Evolutionary conservation across 1,139 yeast species (phyloP), one percentile per base, ranked within the genome.

Genomic region (Nakaseomyces nivariensis): DNA sequence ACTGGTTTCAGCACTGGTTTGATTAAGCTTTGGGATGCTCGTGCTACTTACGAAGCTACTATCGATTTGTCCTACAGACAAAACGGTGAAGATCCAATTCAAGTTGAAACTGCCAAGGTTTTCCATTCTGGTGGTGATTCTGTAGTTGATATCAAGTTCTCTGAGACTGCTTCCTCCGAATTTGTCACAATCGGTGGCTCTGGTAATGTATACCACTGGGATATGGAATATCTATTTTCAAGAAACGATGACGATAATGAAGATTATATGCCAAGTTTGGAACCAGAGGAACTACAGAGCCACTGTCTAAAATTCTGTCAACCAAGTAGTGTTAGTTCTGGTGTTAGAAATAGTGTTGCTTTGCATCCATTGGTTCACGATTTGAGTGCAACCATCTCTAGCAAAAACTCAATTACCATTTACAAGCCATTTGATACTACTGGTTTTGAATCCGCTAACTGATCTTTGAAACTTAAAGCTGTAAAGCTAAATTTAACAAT

Each of bases 141-240:
- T 5, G 67, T 64, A 5, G 62, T 56, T 3, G 67, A 63, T 48
- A 56, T 64, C 24, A 58, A 57, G 51, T 63, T 64, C 46, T 58
- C 64, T 1, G 52, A 54, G 44, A 60, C 60, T 11, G 56, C 61
- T 4, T 59, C 68, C 3, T 56, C 63, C 2, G 62, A 61, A 46
- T 59, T 64, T 43, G 46, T 64, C 13, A 59, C 67, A 5, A 63
- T 64, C 11, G 67, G 68, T 37, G 59, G 58, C 7, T 52, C 62
- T 5, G 68, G 67, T 29, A 62, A 61, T 41, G 60, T 64, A 5
- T 63, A 64, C 51, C 68, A 64, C 34, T 64, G 68, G 68, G 64
- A 64, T 49, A 50, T 63, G 52, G 61, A 58, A 43, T 58, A 54
- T 41, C 52, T 61, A 45, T 58, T 63, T 47, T 53, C 59, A n/a